phyloP scores from a whole-genome alignment of 495 filamentous ascomycete species.

The Penicillium nucicola region DNA sequence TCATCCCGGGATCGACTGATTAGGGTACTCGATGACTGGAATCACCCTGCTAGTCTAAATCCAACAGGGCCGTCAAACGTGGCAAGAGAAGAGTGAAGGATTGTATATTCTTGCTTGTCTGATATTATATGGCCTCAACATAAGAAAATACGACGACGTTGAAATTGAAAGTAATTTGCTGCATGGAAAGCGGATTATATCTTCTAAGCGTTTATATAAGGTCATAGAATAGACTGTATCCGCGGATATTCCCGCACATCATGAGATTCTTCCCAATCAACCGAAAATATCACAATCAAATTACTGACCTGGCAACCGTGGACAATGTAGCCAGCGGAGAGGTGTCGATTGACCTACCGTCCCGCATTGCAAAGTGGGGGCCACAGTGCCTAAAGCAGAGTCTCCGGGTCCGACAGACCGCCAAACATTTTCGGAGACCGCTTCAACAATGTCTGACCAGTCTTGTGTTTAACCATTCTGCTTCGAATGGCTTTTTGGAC shows the following conservation, averaged over 20 bases:
- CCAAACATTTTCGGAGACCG: neutral
- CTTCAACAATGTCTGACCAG: neutral
- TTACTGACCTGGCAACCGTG: too few relatives aligned
- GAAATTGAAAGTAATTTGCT: neutral
- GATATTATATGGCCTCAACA: too few relatives aligned
- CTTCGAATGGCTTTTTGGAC: neutral
- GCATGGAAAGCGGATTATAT: too few relatives aligned
- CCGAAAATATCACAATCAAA: too few relatives aligned
- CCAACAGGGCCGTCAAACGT: neutral
- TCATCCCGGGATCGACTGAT: neutral
- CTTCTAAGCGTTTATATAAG: too few relatives aligned
- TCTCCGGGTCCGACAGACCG: neutral
- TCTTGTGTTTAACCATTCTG: neutral
- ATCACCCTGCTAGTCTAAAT: neutral
- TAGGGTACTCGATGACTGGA: conserved; percentile 6
- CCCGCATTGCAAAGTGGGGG: neutral
- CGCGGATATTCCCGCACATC: too few relatives aligned
- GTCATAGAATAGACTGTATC: too few relatives aligned
- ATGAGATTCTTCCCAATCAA: too few relatives aligned
- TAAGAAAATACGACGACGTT: neutral
- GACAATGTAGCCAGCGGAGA: too few relatives aligned
- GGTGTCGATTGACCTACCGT: neutral
- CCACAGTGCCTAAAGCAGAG: neutral
- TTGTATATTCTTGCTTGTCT: neutral
- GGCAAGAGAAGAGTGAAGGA: neutral